Evolutionary conservation across 1,139 yeast species (phyloP), one percentile per base, ranked within the genome.

Genomic region (Sugiyamaella neomexicana): DNA sequence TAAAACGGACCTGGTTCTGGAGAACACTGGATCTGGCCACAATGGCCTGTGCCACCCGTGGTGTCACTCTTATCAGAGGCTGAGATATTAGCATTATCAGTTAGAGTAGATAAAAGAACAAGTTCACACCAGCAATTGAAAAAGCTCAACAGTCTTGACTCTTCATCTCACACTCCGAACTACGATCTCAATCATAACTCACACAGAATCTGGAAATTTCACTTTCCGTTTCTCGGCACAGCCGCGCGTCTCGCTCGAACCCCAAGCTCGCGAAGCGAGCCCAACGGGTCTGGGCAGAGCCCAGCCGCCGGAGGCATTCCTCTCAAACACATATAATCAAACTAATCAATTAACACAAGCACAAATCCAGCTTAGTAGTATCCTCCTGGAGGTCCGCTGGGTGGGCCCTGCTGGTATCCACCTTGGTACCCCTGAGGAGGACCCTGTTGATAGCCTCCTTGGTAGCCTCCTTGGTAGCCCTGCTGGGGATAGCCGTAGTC

Each of bases 391-490:
- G 38, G 54, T 68, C 71, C n/a, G n/a, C n/a, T n/a, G n/a, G n/a
- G n/a, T n/a, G n/a, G 38, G 12, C 37, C 43, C 36, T 46, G 40
- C 34, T 45, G 42, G 36, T 46, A 46, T n/a, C 42, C 42, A 16
- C 36, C 36, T 45, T 45, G 34, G n/a, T 44, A 44, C 12, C 29
- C 23, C 34, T 46, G 50, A 32, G 17, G 25, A 20, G 31, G 31
- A 38, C 46, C 46, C 38, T 47, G 50, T 37, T 46, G 51, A 20
- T 47, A 47, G 10, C 45, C 45, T 3, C 39, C 39, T 38, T 47
- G 51, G 29, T 47, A 47, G n/a, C n/a, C 13, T 42, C 49, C 37
- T 47, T 44, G 17, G 58, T 68, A 68, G 58, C 60, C 59, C 38
- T 60, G 55, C 51, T 57, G 55, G 55, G 60, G 37, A 29, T 38